Conservation (phyloP, 345 rosid genomes). For the Aurinia saxatilis region DNA sequence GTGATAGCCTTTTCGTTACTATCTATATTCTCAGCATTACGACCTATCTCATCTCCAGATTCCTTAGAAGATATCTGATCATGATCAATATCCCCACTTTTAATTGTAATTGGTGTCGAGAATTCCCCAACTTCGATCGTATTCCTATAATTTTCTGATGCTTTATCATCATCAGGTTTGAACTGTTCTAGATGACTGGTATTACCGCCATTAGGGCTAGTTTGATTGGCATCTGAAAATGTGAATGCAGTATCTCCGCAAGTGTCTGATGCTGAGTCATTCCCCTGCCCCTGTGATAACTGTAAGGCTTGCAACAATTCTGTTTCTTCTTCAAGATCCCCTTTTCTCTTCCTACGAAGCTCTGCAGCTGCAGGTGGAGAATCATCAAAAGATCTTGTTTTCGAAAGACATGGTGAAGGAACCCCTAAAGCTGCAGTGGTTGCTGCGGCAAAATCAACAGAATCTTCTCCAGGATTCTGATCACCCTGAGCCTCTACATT, state of each 20-base stretch:
- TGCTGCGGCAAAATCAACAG: constrained; percentile 94
- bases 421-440: constrained; percentile 90
- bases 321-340: constrained; percentile 80
- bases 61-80: constrained; percentile 30
- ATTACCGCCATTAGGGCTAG: constrained; percentile 18
- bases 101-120: constrained; percentile 21
- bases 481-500: constrained; percentile 36
- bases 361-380: constrained; percentile 56
- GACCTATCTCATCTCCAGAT: constrained; percentile 18
- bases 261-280: constrained; percentile 22
- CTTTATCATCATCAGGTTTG: constrained; percentile 25
- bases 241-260: constrained; percentile 24
- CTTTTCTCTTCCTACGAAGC: constrained; percentile 40
- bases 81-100: constrained; percentile 27
- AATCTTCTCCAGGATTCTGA: constrained; percentile 50
- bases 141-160: constrained; percentile 15
- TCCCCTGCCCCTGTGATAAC: constrained; percentile 50
- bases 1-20: constrained; percentile 17
- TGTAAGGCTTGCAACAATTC: constrained; percentile 63
- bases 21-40: constrained; percentile 26
- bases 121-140: constrained; percentile 26
- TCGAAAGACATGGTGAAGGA: constrained; percentile 87
- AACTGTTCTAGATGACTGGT: constrained; percentile 29
- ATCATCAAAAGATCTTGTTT: constrained; percentile 66
- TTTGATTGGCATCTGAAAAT: constrained; percentile 34